Evolutionary conservation across 2,329 filamentous ascomycete species (phyloP), one percentile per base, ranked within the genome.

Genomic region (Verruconis gallopava): DNA sequence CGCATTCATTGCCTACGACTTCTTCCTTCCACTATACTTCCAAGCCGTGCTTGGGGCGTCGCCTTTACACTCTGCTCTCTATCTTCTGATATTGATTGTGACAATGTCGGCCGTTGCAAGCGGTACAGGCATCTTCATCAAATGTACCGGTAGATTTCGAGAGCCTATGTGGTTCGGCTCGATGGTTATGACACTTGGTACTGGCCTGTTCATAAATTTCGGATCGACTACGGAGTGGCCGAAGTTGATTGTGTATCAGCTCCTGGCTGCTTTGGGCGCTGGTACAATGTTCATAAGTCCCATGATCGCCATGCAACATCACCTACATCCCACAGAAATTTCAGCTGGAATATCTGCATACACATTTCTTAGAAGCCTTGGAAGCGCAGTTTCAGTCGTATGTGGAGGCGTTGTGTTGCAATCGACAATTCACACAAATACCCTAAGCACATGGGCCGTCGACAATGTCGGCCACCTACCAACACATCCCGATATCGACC

Each of bases 1-100:
- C 49, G 76, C 81, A 48, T 89, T 88, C 65, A 85, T 89, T 53
- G 74, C 79, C 0, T 76, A 74, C 21, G 75, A 73, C 47, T 93
- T 88, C 67, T 93, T 83, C 63, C 67, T 93, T 4, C 85, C 85
- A 0, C 69, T 93, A 2, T 94, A 93, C 65, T 89, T 86, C 61
- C 85, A 93, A 60, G 73, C 78, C 38, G 77, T 84, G 40, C 67
- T 84, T 32, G 72, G 80, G 38, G 75, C 75, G 2, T 69, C 71
- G 0, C 79, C 84, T 0, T 72, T 88, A 21, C 64, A 80, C 20
- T 82, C 77, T 1, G 84, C 84, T 39, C 75, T 86, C 38, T 85
- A 85, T 53, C 59, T 85, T 13, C 67, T 91, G 13, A 79, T 83
- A 0, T 75, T 75, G 47, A 80, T 80, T 5, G 54, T 89, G 21